A percentile compares a stretch with the other conserved stretches of the same genome.
Evolutionary conservation across 2,329 filamentous ascomycete species (phyloP).

Genomic region (Sphaerulina vaccinii): DNA sequence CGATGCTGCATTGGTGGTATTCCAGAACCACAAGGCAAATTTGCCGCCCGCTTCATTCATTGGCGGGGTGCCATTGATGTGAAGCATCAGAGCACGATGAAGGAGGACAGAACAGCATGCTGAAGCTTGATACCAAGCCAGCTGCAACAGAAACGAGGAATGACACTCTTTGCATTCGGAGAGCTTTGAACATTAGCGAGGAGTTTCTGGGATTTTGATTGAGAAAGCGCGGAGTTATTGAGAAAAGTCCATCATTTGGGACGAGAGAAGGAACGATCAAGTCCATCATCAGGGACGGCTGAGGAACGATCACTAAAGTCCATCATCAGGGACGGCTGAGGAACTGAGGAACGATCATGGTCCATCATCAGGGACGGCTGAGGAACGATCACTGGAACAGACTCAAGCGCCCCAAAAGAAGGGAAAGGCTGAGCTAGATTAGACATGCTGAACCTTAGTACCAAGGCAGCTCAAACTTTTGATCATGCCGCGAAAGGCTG

Average conservation of each 20-base stretch:
- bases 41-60: constrained; percentile 46
- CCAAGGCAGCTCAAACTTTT: no score
- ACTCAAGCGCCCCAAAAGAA: no score
- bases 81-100: not conserved
- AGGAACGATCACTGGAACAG: no score
- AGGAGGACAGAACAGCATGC: not conserved
- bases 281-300: no score
- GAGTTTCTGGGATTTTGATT: not conserved
- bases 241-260: no score
- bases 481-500: not conserved
- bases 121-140: no score
- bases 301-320: no score
- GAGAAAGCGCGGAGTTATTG: not conserved
- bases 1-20: constrained; percentile 69
- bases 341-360: no score
- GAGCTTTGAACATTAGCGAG: constrained; percentile 2
- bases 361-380: no score
- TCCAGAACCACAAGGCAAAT: constrained; percentile 67
- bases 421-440: not conserved
- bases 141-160: no score
- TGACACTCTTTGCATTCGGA: not conserved
- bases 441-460: not conserved
- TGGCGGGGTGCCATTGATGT: constrained; percentile 19
- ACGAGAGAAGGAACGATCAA: no score
- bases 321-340: no score